Percentiles rank a stretch among this genome's conserved stretches.
phyloP scores from a whole-genome alignment of 441 rosid species.

The Cnidoscolus chayamansa region DNA sequence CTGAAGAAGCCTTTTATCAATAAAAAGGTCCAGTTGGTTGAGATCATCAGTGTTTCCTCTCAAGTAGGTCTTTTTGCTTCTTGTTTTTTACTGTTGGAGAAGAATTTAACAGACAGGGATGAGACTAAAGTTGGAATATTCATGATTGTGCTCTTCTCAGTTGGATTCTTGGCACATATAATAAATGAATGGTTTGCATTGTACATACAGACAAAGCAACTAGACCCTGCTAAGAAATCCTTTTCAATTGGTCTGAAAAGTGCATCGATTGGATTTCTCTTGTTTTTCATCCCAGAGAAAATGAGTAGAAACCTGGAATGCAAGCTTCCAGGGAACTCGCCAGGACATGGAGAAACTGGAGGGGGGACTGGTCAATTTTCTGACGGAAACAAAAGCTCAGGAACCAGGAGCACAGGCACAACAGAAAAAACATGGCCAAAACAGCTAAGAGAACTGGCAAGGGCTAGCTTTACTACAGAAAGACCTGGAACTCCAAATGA shows the following conservation, averaged over 20 bases:
- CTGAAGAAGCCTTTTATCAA: slow-evolving; percentile 93
- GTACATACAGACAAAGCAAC: slow-evolving; percentile 56
- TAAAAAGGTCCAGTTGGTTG: slow-evolving; percentile 83
- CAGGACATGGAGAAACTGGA: slow-evolving; percentile 31
- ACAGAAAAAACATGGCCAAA: slow-evolving; percentile 62
- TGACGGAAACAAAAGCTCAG: slow-evolving; percentile 44
- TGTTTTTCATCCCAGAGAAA: slow-evolving; percentile 46
- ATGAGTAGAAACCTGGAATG: slow-evolving; percentile 39
- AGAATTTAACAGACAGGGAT: slow-evolving; percentile 35
- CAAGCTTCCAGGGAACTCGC: slow-evolving; percentile 38
- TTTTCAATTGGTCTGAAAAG: slow-evolving; percentile 57
- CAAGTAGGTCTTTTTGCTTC: slow-evolving; percentile 59
- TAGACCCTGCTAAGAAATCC: slow-evolving; percentile 49
- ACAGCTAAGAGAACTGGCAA: slow-evolving; percentile 81
- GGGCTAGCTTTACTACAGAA: slow-evolving; percentile 67
- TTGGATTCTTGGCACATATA: slow-evolving; percentile 59
- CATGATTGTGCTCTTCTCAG: slow-evolving; percentile 60
- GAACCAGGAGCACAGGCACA: slow-evolving; percentile 55
- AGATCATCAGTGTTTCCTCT: slow-evolving; percentile 58
- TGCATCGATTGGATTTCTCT: slow-evolving; percentile 61
- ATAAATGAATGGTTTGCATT: slow-evolving; percentile 70
- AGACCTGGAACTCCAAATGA: slow-evolving; percentile 46
- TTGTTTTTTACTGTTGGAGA: slow-evolving; percentile 44
- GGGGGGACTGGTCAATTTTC: slow-evolving; percentile 38
- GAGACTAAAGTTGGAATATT: slow-evolving; percentile 56